Evolutionary conservation across 345 rosid species (phyloP).

Genomic region (Linum trigynum): DNA sequence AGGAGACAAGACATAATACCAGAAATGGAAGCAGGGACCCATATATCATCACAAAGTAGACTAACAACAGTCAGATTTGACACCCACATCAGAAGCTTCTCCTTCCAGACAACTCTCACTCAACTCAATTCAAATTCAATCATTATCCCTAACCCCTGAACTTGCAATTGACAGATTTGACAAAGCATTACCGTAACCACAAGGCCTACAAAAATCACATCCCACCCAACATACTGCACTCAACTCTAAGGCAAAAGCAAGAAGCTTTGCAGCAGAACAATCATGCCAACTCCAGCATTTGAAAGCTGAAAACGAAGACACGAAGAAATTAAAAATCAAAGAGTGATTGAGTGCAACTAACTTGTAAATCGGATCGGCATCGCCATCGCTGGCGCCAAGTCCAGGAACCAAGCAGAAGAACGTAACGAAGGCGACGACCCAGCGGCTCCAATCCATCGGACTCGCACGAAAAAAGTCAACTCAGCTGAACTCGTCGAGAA

Average conservation of each 20-base stretch:
- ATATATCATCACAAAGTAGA: too few species aligned
- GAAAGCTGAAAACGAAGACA: not conserved
- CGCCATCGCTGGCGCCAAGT: constrained; percentile 64
- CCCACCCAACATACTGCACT: not conserved
- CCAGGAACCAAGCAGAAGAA: constrained; percentile 26
- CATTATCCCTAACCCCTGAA: not conserved
- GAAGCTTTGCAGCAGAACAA: too few species aligned
- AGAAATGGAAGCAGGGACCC: not conserved
- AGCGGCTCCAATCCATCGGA: not conserved
- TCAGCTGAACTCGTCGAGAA: not conserved
- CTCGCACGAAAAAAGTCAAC: not conserved
- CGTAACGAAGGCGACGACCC: constrained; percentile 1
- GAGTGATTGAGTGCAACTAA: constrained; percentile 12
- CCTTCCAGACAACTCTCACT: too few species aligned
- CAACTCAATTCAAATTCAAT: too few species aligned
- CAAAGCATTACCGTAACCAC: not conserved
- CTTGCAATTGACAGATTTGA: not conserved
- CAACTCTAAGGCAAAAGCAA: not conserved
- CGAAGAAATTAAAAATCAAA: not conserved
- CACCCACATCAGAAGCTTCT: not conserved
- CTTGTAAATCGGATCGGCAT: constrained; percentile 81
- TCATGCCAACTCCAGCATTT: not conserved
- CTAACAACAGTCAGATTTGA: not conserved
- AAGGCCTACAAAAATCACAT: not conserved
- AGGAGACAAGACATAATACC: not conserved